Evolutionary conservation across 2,329 filamentous ascomycete species (phyloP).

Genomic region (Calonectria montana): DNA sequence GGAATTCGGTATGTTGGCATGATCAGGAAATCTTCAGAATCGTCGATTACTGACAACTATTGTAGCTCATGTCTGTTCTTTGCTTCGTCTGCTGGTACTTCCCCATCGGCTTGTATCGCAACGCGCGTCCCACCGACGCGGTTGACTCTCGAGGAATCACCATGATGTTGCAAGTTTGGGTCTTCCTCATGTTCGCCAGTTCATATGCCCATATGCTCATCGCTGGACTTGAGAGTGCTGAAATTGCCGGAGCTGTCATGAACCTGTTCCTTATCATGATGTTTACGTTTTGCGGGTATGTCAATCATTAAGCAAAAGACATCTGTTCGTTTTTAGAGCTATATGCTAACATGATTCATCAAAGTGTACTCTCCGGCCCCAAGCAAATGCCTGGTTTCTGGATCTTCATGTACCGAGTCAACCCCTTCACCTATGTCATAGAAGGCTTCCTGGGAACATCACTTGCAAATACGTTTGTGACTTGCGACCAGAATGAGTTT

Average conservation of each 20-base stretch:
- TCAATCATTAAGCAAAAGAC: neutral
- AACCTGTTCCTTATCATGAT: conserved; percentile 72
- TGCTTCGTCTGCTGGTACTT: conserved; percentile 77
- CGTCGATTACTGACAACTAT: neutral
- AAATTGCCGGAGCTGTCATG: conserved; percentile 72
- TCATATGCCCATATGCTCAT: conserved; percentile 76
- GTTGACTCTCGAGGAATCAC: conserved; percentile 63
- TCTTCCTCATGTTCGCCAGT: conserved; percentile 73
- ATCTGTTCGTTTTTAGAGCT: neutral
- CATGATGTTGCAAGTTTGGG: conserved; percentile 71
- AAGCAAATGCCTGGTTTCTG: conserved; percentile 76
- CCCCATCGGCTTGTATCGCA: conserved; percentile 71
- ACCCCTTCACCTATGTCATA: conserved; percentile 80
- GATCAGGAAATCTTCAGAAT: neutral
- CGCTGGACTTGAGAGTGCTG: conserved; percentile 70
- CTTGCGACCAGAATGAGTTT: conserved; percentile 73
- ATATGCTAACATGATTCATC: conserved; percentile 11
- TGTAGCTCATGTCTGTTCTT: conserved; percentile 55
- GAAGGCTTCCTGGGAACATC: conserved; percentile 72
- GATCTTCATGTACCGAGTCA: conserved; percentile 81
- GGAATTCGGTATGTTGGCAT: conserved; percentile 66
- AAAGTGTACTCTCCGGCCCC: conserved; percentile 71
- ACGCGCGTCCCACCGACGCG: conserved; percentile 64
- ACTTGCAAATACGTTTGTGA: conserved; percentile 69
- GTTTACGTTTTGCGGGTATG: conserved; percentile 75